phyloP scores from a whole-genome alignment of 2,329 filamentous ascomycete genomes.

The Nannizzia gypsea region DNA sequence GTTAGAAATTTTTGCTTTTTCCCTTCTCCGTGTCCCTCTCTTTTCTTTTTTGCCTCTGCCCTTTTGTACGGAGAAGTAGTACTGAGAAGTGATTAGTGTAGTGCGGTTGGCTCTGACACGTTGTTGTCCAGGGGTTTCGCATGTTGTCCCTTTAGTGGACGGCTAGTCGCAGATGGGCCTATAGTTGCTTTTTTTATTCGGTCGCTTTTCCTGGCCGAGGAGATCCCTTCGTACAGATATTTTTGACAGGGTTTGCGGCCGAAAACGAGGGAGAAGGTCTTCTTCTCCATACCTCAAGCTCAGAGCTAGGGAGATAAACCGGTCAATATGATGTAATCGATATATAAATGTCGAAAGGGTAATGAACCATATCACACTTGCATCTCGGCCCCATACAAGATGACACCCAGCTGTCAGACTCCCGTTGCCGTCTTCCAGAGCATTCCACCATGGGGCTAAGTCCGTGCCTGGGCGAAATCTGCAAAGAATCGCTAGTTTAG shows the following conservation, averaged over 20 bases:
- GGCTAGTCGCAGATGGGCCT: not conserved
- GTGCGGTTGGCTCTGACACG: not conserved
- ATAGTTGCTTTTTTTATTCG: not conserved
- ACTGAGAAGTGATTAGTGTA: not conserved
- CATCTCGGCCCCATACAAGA: not conserved
- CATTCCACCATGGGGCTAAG: not conserved
- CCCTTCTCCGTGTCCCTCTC: not conserved
- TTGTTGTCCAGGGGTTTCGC: not conserved
- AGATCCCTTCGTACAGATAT: not conserved
- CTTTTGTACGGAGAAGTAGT: too few species aligned
- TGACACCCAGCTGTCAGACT: not conserved
- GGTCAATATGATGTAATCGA: not conserved
- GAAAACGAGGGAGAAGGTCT: too few species aligned
- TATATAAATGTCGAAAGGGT: not conserved
- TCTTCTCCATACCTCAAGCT: not conserved
- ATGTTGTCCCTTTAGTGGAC: not conserved
- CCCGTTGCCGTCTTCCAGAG: not conserved
- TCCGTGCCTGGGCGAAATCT: not conserved
- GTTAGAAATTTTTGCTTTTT: not conserved
- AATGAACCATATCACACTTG: not conserved
- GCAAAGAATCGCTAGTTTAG: not conserved
- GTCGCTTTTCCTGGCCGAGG: not conserved
- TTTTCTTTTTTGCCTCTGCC: not conserved
- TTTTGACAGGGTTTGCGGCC: too few species aligned
- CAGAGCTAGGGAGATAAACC: not conserved